A percentile compares a stretch with the other conserved stretches of the same genome.
These are phyloP conservation scores for Globisporangium barbulae DNA, from an alignment of 352 stramenopile species.

Conservation along the genomic window DNA sequence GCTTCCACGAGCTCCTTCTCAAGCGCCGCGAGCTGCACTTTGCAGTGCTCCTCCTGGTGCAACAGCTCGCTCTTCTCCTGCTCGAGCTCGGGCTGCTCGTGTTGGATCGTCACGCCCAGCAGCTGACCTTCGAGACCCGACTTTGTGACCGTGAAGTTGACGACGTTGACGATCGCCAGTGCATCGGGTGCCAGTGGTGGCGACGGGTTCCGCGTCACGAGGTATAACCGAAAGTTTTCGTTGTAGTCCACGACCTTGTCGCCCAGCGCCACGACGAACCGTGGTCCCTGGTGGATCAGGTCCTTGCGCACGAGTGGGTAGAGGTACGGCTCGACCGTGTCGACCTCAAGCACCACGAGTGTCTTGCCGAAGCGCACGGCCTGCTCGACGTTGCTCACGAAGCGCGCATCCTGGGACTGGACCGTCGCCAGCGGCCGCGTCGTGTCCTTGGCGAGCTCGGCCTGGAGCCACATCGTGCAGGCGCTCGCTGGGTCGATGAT, in stretches of 20 bases:
- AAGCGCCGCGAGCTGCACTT: conserved; percentile 90
- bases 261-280: conserved; percentile 88
- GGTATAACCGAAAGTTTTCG: conserved; percentile 91
- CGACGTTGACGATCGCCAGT: conserved; percentile 86
- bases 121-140: conserved; percentile 92
- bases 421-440: conserved; percentile 87
- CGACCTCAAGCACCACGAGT: conserved; percentile 90
- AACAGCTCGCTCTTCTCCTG: conserved; percentile 91
- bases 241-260: conserved; percentile 95
- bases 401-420: conserved; percentile 80
- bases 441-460: conserved; percentile 82
- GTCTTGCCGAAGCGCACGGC: conserved; percentile 96
- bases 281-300: conserved; percentile 88
- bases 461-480: conserved; percentile 87
- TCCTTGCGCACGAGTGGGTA: conserved; percentile 92
- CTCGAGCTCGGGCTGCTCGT: conserved; percentile 94
- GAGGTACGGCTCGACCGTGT: conserved; percentile 91
- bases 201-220: conserved; percentile 91
- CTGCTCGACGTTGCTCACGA: conserved; percentile 92
- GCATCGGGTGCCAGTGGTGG: conserved; percentile 88
- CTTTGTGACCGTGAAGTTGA: conserved; percentile 96
- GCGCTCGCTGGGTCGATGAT: conserved; percentile 94
- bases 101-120: conserved; percentile 91
- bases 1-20: conserved; percentile 93
- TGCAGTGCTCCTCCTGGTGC: conserved; percentile 92